Evolutionary conservation across 176 grass and related monocot species (phyloP), one percentile per base, ranked within the genome.

Genomic region (Musa beccarii): DNA sequence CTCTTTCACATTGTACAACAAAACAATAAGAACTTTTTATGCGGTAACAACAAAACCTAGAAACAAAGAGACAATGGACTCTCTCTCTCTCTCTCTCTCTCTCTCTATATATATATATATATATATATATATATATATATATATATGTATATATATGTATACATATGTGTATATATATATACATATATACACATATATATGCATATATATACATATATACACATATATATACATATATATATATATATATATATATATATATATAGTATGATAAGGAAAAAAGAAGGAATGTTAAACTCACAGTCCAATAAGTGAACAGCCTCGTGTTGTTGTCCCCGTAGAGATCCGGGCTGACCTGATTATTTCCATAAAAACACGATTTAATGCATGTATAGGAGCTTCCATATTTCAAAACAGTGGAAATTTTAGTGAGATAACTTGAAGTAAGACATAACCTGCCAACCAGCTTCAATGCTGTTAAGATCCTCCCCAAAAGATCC

Each of bases 301-400:
- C 68, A 20, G 68, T 71, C 68, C 68, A 71, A 14, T 71, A 71
- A 52, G n/a, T 71, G 1, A 71, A 71, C 12, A 71, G 68, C 20
- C 49, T 71, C 22, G 68, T 71, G 28, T 49, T 71, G 21, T 22
- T 71, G 50, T 71, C 68, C 52, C 68, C 68, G 12, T 52, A 71
- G 10, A 71, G 68, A 52, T 71, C 10, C 21, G 68, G 49, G 17
- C 50, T 51, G 2, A 52, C 68, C 49, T 71, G 17, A 52, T 22
- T 10, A 2, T 24, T 22, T 22, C 22, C 22, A 24, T n/a, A 1
- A 21, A 24, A 63, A 25, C 1, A 63, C 1, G 61, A 63, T 63
- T 63, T 10, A 63, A 10, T 22, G 61, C 61, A 19, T 10, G 34
- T 5, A 43, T 43, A 43, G 3, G 34, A 43, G 34, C 34, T 43